Base-by-base conservation (phyloP, 306 rosid species). In the Fragaria vesca region DNA sequence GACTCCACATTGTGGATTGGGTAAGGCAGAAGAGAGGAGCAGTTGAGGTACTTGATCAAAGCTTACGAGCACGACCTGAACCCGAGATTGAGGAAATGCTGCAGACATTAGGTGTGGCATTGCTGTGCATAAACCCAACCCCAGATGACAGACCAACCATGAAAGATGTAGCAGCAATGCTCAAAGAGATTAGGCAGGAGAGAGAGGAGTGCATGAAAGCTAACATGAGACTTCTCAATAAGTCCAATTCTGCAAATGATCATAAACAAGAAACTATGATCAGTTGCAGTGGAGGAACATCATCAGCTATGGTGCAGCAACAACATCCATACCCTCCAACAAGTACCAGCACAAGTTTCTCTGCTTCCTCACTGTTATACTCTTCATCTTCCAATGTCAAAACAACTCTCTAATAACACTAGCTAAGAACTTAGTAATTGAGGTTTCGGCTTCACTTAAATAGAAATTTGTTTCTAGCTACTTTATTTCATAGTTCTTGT, bases 1-100 rank as follows among this genome's bases (percentile, higher is more conserved):
- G 96, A 68, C 89, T 86, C 50, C 98, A 94, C 83, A 89, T 94
- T 38, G 96, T 91, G 8, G 98, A 94, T 26, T 94, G 98, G 98
- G 91, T 94, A 1, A 84, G 90, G 61, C 90, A 83, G 51, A 89
- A 78, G 47, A 83, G 90, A 81, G 88, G 90, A 0, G 75, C 82
- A 26, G 73, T 75, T 18, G 88, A 84, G 78, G 89, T 91, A 16
- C 82, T 93, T 0, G 98, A 91, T 67, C 84, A 63, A 71, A 79
- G 85, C 87, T 32, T 93, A 15, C 75, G 74, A 12, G 85, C 89
- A 18, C 72, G 90, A 47, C 90, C 98, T 0, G 95, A 88, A 74
- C 61, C 91, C 0, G 92, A 88, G 69, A 80, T 89, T 0, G 92
- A 93, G 30, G 95, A 91, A 50, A 89, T 93, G 84, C 26, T 93